Conservation (phyloP, 148 eudicot species). For the Camellia granthamiana region DNA sequence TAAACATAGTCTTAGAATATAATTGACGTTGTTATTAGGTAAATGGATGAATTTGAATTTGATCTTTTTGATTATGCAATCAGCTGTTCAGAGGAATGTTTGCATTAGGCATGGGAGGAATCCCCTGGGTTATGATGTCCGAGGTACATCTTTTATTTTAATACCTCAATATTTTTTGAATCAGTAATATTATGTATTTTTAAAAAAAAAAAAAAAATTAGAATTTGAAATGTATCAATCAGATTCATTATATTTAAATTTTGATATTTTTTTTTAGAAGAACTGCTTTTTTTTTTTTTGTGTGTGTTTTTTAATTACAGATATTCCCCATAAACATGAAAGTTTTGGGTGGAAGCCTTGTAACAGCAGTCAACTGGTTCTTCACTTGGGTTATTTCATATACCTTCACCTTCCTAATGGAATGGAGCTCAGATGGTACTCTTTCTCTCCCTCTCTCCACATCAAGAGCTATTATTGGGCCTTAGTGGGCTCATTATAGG, state of each 20-base stretch:
- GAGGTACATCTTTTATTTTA: slow-evolving; percentile 38
- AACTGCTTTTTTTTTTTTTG: no score
- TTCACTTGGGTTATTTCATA: slow-evolving; percentile 78
- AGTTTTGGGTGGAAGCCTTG: slow-evolving; percentile 79
- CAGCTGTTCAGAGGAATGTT: slow-evolving; percentile 69
- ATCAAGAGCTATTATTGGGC: no score
- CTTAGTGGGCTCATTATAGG: no score
- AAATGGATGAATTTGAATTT: background rate
- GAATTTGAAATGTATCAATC: no score
- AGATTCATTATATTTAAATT: no score
- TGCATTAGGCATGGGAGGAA: slow-evolving; percentile 82
- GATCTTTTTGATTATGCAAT: background rate
- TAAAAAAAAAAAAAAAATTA: no score
- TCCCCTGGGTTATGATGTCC: slow-evolving; percentile 92
- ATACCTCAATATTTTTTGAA: no score
- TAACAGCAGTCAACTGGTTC: slow-evolving; percentile 65
- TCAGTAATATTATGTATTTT: no score
- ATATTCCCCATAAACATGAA: slow-evolving; percentile 82
- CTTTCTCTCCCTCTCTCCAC: slow-evolving; percentile 1
- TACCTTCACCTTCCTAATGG: slow-evolving; percentile 62
- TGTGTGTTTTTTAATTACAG: slow-evolving; percentile 22
- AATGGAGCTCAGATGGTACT: slow-evolving; percentile 71
- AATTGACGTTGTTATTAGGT: background rate
- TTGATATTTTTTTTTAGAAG: no score
- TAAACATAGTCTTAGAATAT: no score